Evolutionary conservation across 768 basidiomycete species (phyloP).

Genomic region (Mycena amicta): DNA sequence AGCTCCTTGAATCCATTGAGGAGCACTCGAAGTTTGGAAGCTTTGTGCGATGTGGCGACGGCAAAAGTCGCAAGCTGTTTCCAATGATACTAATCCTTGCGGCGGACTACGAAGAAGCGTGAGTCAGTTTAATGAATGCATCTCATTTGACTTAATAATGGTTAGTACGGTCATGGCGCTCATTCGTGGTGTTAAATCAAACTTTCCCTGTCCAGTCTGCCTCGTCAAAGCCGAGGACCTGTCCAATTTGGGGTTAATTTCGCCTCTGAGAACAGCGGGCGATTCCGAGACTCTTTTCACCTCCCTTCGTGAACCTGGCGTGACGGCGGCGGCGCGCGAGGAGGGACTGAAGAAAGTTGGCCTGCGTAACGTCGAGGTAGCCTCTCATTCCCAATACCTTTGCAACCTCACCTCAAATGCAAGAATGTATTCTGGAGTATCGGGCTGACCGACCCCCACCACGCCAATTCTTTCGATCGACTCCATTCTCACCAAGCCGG

Average conservation of each 20-base stretch:
- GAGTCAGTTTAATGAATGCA: constrained; percentile 22
- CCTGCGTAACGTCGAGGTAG: constrained; percentile 27
- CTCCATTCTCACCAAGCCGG: constrained; percentile 40
- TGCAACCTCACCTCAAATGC: constrained; percentile 1
- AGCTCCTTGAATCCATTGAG: constrained; percentile 23
- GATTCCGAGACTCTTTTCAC: constrained; percentile 18
- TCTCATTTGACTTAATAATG: neutral
- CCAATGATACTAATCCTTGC: constrained; percentile 41
- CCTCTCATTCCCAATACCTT: constrained; percentile 4
- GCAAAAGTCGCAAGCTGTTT: constrained; percentile 30
- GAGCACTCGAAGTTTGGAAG: constrained; percentile 14
- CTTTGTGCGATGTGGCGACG: constrained; percentile 29
- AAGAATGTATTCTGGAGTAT: constrained; percentile 47
- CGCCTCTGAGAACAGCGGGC: constrained; percentile 17
- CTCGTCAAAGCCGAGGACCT: constrained; percentile 32
- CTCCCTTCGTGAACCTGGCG: constrained; percentile 11
- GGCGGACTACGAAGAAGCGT: constrained; percentile 52
- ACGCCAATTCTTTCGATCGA: constrained; percentile 39
- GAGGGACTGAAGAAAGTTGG: constrained; percentile 24
- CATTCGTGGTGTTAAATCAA: constrained; percentile 30
- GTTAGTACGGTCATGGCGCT: constrained; percentile 42
- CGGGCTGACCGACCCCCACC: constrained; percentile 34
- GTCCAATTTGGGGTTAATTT: constrained; percentile 22
- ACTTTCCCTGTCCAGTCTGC: constrained; percentile 42
- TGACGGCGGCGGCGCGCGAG: constrained; percentile 21